Base-by-base conservation (phyloP, 306 rosid genomes). In the Prunus fruticosa region DNA sequence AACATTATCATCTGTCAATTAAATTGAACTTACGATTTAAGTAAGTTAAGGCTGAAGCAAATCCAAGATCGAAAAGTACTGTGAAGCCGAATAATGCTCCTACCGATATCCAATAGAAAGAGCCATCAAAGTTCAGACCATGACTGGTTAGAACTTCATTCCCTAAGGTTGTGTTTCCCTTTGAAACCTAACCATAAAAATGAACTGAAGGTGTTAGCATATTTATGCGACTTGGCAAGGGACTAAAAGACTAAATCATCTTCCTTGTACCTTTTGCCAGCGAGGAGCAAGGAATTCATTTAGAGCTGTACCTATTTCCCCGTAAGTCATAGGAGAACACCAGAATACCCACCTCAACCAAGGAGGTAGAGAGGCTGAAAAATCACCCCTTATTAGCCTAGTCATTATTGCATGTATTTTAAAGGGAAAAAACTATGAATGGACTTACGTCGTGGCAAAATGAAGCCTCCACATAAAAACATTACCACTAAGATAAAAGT, bases 51-150 rank as follows among this genome's bases (percentile, higher is more conserved):
- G 89, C 88, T 61, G 85, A 23, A n/a, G 60, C 69, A 57, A 72
- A 85, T 46, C 84, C 91, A 23, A 85, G 13, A 47, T 87, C 83
- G 72, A 82, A 85, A 25, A 85, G 4, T n/a, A 76, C n/a, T 66
- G 84, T 57, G 71, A 82, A 83, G 22, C 82, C 83, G 18, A 85
- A 76, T 56, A 87, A 61, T 15, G 82, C 87, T 3, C 72, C 87
- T 3, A 87, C 32, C n/a, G 91, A 87, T 72, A 85, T 82, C 91
- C 91, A 85, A 53, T 72, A 85, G 28, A 77, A 51, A 50, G 72
- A 43, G 62, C 52, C 74, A 54, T 64, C 75, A 54, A 77, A 87
- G 74, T 87, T 64, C 14, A 87, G 60, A 14, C 89, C 91, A 75
- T 77, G 87, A 14, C 75, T 82, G 62, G 60, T 69, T 61, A 87